Evolutionary conservation across 2,329 filamentous ascomycete species (phyloP).

Genomic region (Colletotrichum eleusines): DNA sequence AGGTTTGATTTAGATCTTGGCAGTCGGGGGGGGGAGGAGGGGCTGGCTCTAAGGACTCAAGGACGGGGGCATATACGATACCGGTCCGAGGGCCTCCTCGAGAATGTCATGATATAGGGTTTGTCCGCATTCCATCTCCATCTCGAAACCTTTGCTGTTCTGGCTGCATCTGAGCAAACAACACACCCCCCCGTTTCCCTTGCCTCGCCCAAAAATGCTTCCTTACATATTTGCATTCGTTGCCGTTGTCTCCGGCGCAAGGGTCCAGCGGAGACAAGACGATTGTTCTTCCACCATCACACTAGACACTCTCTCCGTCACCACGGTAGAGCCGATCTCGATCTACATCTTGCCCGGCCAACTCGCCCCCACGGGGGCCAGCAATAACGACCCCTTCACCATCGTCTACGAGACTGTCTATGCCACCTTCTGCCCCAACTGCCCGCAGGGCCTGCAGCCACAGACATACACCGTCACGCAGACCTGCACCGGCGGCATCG

Average conservation of each 20-base stretch:
- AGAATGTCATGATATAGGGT: conserved; percentile 38
- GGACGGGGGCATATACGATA: conserved; percentile 20
- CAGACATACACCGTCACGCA: conserved; percentile 40
- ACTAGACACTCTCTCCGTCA: conserved; percentile 34
- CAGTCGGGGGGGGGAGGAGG: too few species aligned
- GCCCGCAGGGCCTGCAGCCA: conserved; percentile 16
- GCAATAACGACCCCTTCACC: conserved; percentile 21
- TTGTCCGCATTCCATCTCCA: conserved; percentile 38
- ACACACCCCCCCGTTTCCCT: neutral
- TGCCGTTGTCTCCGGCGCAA: conserved; percentile 23
- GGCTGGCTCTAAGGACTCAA: too few species aligned
- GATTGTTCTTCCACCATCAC: conserved; percentile 31
- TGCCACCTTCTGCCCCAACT: conserved; percentile 32
- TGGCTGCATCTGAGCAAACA: conserved; percentile 13
- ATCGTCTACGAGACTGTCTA: conserved; percentile 35
- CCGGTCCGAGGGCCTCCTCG: neutral
- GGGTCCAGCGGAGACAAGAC: conserved; percentile 27
- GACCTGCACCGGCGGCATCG: conserved; percentile 33
- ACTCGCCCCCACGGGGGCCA: conserved; percentile 17
- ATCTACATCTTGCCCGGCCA: conserved; percentile 30
- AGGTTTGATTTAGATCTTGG: conserved; percentile 13
- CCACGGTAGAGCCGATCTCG: conserved; percentile 37
- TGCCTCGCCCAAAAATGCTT: conserved; percentile 27
- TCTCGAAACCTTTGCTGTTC: neutral
- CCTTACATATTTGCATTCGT: conserved; percentile 31